Evolutionary conservation across 768 basidiomycete genomes (phyloP), one percentile per base, ranked within the genome.

Genomic region (Glaciozyma martinii): DNA sequence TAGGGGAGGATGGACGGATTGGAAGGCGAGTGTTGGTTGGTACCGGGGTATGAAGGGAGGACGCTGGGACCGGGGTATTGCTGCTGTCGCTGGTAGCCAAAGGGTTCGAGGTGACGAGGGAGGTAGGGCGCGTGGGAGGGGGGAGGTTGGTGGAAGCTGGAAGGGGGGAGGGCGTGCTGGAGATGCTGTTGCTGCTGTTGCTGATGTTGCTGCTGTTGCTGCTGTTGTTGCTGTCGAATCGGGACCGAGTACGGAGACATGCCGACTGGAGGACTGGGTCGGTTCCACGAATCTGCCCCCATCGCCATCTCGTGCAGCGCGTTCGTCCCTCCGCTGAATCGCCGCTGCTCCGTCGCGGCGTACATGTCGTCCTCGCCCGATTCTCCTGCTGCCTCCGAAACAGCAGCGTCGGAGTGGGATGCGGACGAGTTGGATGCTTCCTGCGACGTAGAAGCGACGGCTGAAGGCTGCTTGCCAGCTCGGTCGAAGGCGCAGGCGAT

Each of bases 401-500:
- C n/a, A n/a, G 55, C 62, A 57, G 65, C 66, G 21, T 63, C 68
- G 25, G 63, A 64, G 1, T 43, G 50, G 10, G 57, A 59, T 7
- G 62, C 58, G 64, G 55, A 56, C 50, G 56, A 52, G 12, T 42
- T 40, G 42, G 37, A 50, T 16, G 30, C 60, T 65, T 60, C 29
- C 46, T 47, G 58, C 33, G 63, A 55, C 44, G 62, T 42, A 25
- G 68, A 63, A 37, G 52, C 47, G 2, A 43, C 12, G 9, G 61
- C 60, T 2, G 59, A n/a, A 0, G 64, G 18, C 9, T 49, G 53
- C 53, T 65, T 68, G 27, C 60, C 21, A 21, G 67, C 57, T 29
- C 68, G 68, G 46, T 70, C 68, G 44, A 59, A 70, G 44, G 62
- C 61, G 53, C 68, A 70, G 53, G 66, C 68, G 68, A 66, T 57